A percentile compares a stretch with the other conserved stretches of the same genome.
phyloP scores from a whole-genome alignment of 1,139 yeast genomes.

The Yarrowia galli region DNA sequence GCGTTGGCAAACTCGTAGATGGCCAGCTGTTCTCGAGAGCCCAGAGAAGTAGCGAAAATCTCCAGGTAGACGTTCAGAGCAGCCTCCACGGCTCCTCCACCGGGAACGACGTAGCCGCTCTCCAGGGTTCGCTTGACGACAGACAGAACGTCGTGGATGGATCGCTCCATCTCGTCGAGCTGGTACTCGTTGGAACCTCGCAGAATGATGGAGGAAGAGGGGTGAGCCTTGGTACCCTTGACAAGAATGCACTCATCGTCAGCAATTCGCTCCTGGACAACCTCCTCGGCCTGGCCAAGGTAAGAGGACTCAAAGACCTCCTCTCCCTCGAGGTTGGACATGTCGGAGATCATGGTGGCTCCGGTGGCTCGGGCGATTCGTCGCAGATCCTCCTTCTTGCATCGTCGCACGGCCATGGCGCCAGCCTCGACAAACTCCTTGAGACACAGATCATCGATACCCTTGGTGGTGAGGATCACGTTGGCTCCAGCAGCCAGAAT shows the following conservation, averaged over 20 bases:
- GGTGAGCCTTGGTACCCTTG: conserved; percentile 92
- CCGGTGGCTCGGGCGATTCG: conserved; percentile 99
- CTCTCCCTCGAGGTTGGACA: conserved; percentile 96
- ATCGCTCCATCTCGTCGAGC: conserved; percentile 98
- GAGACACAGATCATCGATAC: conserved; percentile 95
- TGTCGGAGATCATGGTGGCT: conserved; percentile 83
- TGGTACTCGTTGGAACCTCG: conserved; percentile 98
- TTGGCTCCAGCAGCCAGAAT: conserved; percentile 94
- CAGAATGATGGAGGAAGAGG: conserved; percentile 87
- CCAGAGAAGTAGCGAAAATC: conserved; percentile 96
- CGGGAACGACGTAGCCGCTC: conserved; percentile 94
- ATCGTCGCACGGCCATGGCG: conserved; percentile 97
- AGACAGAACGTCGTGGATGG: conserved; percentile 90
- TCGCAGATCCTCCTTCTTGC: conserved; percentile 95
- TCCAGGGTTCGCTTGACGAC: conserved; percentile 97
- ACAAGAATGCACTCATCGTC: conserved; percentile 97
- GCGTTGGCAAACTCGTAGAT: conserved; percentile 97
- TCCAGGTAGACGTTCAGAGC: conserved; percentile 94
- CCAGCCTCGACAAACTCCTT: conserved; percentile 96
- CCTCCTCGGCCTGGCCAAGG: conserved; percentile 92
- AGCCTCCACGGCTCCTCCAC: conserved; percentile 98
- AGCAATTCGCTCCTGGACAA: conserved; percentile 85
- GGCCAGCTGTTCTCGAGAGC: conserved; percentile 97
- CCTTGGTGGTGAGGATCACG: conserved; percentile 95
- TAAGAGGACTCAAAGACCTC: conserved; percentile 90